Evolutionary conservation across 106 monocot species (phyloP).

Genomic region (Phalaenopsis equestris): DNA sequence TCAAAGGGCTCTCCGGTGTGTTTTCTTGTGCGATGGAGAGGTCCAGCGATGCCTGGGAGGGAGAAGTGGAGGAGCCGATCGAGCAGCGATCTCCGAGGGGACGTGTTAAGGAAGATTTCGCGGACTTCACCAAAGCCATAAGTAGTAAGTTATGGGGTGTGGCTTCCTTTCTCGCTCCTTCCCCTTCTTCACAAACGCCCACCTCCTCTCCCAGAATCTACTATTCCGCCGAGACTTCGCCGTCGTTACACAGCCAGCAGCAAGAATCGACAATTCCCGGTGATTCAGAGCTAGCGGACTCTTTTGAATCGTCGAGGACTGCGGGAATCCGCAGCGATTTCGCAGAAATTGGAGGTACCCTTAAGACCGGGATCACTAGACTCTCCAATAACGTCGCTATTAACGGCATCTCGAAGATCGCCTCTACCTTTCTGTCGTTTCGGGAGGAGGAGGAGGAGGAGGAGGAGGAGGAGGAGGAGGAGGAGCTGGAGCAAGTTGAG

Average conservation of each 20-base stretch:
- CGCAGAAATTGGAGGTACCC: slow-evolving; percentile 75
- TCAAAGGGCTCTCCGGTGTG: not conserved
- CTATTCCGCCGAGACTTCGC: not conserved
- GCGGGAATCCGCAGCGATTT: slow-evolving; percentile 67
- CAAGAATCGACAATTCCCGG: slow-evolving; percentile 3
- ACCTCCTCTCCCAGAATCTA: not conserved
- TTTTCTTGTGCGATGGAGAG: not conserved
- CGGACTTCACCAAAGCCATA: slow-evolving; percentile 78
- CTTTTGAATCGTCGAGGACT: slow-evolving; percentile 11
- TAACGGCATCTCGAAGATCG: slow-evolving; percentile 74
- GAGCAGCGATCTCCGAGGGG: slow-evolving; percentile 22
- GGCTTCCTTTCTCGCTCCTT: slow-evolving; percentile 87
- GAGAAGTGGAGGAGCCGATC: slow-evolving; percentile 5
- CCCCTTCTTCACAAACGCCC: slow-evolving; percentile 20
- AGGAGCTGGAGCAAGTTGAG: slow-evolving; percentile 19
- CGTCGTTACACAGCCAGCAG: not conserved
- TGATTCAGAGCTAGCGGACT: slow-evolving; percentile 3
- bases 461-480: slow-evolving; percentile 18
- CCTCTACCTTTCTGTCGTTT: slow-evolving; percentile 60
- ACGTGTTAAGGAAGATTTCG: slow-evolving; percentile 84
- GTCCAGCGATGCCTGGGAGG: not conserved
- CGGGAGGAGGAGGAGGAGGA: slow-evolving; percentile 45
- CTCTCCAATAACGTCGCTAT: slow-evolving; percentile 54
- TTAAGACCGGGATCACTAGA: slow-evolving; percentile 65
- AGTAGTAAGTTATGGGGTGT: slow-evolving; percentile 85